A percentile compares a stretch with the other conserved stretches of the same genome.
These are phyloP conservation scores for Fusarium sp. DNA, from an alignment of 2,329 filamentous ascomycete species.

Conservation along the genomic window DNA sequence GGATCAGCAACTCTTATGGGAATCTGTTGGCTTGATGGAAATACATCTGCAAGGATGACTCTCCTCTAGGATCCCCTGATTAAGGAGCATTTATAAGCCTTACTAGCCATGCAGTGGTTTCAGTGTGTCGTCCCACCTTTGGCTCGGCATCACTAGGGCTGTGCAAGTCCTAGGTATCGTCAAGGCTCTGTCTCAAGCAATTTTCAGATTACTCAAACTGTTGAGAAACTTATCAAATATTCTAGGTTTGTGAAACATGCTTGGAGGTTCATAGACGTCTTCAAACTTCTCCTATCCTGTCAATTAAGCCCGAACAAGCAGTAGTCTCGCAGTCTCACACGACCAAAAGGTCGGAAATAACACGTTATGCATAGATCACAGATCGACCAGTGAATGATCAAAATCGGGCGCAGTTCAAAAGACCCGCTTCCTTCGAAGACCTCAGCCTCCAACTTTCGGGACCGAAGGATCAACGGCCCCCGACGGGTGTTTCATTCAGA, in stretches of 20 bases:
- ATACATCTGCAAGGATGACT: background rate
- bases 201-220: no score
- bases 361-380: background rate
- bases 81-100: constrained; percentile 5
- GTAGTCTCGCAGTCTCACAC: background rate
- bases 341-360: background rate
- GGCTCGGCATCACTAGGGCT: background rate
- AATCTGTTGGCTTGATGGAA: background rate
- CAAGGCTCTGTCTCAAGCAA: no score
- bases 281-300: background rate
- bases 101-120: background rate
- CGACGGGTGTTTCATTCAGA: background rate
- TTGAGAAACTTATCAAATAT: no score
- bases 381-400: background rate
- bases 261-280: background rate
- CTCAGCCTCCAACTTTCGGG: constrained; percentile 1
- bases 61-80: background rate
- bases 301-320: background rate
- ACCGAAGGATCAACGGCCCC: background rate
- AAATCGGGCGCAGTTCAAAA: background rate
- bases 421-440: background rate
- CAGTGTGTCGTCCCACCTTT: background rate
- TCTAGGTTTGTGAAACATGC: no score
- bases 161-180: background rate
- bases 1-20: background rate